Evolutionary conservation across 2,329 filamentous ascomycete genomes (phyloP).

Genomic region (Diaporthe sp.): DNA sequence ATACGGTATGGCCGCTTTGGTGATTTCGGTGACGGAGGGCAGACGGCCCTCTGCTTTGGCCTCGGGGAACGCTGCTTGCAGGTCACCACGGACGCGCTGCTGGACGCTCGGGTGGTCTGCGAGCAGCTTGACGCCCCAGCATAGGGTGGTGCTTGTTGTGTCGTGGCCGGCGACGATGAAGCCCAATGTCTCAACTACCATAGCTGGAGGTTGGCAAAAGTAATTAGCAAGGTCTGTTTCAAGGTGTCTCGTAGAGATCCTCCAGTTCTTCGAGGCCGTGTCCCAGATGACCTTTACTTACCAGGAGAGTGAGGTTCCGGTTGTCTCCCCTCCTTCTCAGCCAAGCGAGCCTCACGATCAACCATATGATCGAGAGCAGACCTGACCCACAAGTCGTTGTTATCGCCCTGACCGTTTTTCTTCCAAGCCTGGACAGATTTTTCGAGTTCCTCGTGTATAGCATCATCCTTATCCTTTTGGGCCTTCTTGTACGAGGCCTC

Average conservation of each 20-base stretch:
- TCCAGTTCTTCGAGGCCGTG: too few relatives aligned
- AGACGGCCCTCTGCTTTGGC: slow-evolving; percentile 46
- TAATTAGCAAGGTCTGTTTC: background rate
- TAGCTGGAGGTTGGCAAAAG: background rate
- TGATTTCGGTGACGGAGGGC: slow-evolving; percentile 42
- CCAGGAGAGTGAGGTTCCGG: slow-evolving; percentile 21
- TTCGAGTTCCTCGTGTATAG: slow-evolving; percentile 11
- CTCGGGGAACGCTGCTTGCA: slow-evolving; percentile 48
- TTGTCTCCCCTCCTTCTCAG: slow-evolving; percentile 24
- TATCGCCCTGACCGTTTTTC: background rate
- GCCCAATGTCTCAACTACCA: slow-evolving; percentile 50
- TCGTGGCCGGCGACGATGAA: slow-evolving; percentile 56
- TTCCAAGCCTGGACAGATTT: slow-evolving; percentile 13
- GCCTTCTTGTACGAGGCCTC: background rate
- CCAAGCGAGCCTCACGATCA: slow-evolving; percentile 19
- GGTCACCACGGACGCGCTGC: slow-evolving; percentile 51
- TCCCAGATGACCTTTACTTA: background rate
- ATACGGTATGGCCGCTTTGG: slow-evolving; percentile 53
- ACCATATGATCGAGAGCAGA: slow-evolving; percentile 28
- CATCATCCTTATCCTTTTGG: background rate
- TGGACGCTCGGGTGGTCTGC: slow-evolving; percentile 52
- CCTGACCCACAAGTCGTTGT: slow-evolving; percentile 30
- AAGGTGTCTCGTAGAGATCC: background rate
- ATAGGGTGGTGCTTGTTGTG: slow-evolving; percentile 54
- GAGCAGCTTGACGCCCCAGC: slow-evolving; percentile 54